Conservation (phyloP, 2,329 filamentous ascomycete genomes). For the Dactylella cylindrospora region DNA sequence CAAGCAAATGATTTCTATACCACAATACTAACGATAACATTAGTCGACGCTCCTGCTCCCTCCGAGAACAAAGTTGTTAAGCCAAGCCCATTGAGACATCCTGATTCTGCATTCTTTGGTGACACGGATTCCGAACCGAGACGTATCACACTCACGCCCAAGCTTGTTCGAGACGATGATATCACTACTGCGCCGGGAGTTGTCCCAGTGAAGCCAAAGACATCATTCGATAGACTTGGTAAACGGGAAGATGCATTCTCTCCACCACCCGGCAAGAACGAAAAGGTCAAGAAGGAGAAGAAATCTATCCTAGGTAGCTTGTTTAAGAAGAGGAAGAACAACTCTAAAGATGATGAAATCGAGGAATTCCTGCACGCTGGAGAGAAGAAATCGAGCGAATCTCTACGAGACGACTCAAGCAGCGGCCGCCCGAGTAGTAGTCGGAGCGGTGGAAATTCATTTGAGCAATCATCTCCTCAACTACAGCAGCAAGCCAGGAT, state of each 20-base stretch:
- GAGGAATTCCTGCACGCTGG: constrained; percentile 50
- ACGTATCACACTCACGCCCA: constrained; percentile 95
- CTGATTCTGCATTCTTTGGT: constrained; percentile 74
- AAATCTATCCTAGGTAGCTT: constrained; percentile 69
- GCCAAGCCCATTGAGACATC: constrained; percentile 45
- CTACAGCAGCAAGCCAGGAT: constrained; percentile 18
- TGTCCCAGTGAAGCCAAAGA: constrained; percentile 57
- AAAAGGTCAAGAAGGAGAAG: constrained; percentile 75
- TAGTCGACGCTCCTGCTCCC: constrained; percentile 14
- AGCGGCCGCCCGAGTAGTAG: constrained; percentile 42
- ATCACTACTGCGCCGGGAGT: constrained; percentile 48
- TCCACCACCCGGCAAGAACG: constrained; percentile 61
- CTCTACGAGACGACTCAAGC: constrained; percentile 44
- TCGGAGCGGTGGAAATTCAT: constrained; percentile 28
- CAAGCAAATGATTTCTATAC: neutral
- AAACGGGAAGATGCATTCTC: constrained; percentile 64
- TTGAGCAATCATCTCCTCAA: constrained; percentile 32
- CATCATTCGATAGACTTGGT: constrained; percentile 70
- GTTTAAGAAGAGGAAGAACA: constrained; percentile 50
- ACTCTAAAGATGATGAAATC: constrained; percentile 52
- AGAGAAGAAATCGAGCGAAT: constrained; percentile 41
- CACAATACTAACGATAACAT: constrained; percentile 3
- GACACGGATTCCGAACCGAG: constrained; percentile 87
- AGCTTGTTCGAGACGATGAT: constrained; percentile 78
- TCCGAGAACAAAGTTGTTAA: constrained; percentile 45